Percentiles rank a stretch among this genome's conserved stretches.
These are phyloP conservation scores for Aspergillus chevalieri DNA, from an alignment of 2,329 filamentous ascomycete species.

Conservation along the genomic window DNA sequence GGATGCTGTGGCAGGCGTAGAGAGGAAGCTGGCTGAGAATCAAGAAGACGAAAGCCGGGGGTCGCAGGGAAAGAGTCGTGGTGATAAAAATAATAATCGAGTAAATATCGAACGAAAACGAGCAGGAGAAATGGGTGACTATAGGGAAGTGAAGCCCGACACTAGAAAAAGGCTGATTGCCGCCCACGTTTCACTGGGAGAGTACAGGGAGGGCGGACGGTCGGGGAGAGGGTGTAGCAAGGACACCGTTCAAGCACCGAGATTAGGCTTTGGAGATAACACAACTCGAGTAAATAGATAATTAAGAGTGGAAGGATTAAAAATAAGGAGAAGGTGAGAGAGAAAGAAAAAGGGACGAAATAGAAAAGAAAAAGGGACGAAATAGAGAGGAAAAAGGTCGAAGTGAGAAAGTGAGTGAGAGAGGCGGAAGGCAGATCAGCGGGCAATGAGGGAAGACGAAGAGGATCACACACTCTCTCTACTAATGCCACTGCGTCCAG, in stretches of 20 bases:
- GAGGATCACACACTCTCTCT: too few species aligned
- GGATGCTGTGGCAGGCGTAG: too few species aligned
- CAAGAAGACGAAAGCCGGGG: too few species aligned
- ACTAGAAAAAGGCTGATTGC: not conserved
- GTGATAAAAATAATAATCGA: too few species aligned
- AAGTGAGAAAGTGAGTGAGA: not conserved
- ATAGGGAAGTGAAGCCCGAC: not conserved
- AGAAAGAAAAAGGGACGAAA: not conserved
- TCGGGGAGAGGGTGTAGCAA: not conserved
- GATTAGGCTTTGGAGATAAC: too few species aligned
- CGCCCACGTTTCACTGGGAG: not conserved
- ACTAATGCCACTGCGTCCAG: too few species aligned
- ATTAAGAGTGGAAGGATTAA: not conserved
- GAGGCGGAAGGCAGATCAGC: slow-evolving; percentile 2
- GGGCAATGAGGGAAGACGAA: slow-evolving; percentile 4
- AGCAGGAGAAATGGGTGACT: not conserved
- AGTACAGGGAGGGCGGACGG: not conserved
- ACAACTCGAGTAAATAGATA: not conserved
- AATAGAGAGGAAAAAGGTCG: not conserved
- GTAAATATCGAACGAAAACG: not conserved
- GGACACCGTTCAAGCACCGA: too few species aligned
- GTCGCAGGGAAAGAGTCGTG: too few species aligned
- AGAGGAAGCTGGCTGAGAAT: too few species aligned
- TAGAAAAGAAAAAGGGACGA: not conserved
- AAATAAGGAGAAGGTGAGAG: not conserved